A percentile compares a stretch with the other conserved stretches of the same genome.
phyloP scores from a whole-genome alignment of 1,284 basidiomycete species.

The Puccinia coronata region DNA sequence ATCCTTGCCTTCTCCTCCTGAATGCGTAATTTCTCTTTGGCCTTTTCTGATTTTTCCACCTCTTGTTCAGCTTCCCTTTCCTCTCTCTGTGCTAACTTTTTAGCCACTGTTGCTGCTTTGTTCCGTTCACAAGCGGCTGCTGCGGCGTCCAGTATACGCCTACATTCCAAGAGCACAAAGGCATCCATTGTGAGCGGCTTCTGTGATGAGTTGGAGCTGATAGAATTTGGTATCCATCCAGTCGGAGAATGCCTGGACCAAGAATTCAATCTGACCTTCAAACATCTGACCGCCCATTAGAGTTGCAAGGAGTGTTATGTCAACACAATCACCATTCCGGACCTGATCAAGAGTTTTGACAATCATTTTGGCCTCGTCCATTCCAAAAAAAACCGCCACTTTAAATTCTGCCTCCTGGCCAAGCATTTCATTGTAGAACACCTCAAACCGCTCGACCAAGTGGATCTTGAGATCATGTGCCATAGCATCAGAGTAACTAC shows the following conservation, averaged over 20 bases:
- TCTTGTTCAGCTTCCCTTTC: too few relatives aligned
- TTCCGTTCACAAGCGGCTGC: neutral
- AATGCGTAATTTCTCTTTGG: neutral
- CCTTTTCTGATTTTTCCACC: neutral
- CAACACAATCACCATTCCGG: neutral
- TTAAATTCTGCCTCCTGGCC: neutral
- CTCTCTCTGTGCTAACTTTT: neutral
- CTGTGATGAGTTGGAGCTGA: neutral
- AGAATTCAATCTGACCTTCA: neutral
- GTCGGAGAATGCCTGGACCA: neutral
- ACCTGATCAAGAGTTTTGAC: neutral
- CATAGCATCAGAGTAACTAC: neutral
- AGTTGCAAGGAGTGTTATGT: neutral
- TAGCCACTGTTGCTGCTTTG: neutral
- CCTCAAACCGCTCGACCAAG: neutral
- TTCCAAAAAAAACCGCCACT: neutral
- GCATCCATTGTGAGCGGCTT: too few relatives aligned
- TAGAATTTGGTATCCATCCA: neutral
- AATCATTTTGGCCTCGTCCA: neutral
- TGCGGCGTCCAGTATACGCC: too few relatives aligned
- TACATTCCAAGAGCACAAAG: too few relatives aligned
- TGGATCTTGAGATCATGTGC: neutral
- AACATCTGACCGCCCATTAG: neutral
- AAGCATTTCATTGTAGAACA: neutral
- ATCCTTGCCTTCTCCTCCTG: too few relatives aligned